phyloP scores from a whole-genome alignment of 345 rosid genomes.

The Abelmoschus esculentus region DNA sequence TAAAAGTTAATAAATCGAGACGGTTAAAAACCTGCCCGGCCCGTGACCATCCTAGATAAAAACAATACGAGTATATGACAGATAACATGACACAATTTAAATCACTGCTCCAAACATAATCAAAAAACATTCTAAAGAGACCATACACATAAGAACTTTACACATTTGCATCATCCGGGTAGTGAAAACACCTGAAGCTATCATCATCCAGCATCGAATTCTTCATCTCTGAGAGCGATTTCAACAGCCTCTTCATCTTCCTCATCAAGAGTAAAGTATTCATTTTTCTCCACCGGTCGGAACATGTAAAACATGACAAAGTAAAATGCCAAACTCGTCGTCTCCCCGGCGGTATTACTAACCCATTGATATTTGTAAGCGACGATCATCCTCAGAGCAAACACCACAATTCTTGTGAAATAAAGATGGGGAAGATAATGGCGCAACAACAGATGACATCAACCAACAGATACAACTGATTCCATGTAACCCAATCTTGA shows the following conservation, averaged over 20 bases:
- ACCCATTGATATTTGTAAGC: conserved; percentile 83
- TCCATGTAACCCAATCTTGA: conserved; percentile 91
- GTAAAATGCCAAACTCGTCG: conserved; percentile 71
- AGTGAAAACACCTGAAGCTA: background rate
- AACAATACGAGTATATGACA: too few species aligned
- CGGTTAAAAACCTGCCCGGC: too few species aligned
- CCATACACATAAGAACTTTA: background rate
- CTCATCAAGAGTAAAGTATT: conserved; percentile 74
- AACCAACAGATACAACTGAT: conserved; percentile 77
- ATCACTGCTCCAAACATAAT: too few species aligned
- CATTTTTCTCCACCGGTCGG: conserved; percentile 87
- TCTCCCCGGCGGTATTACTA: conserved; percentile 81
- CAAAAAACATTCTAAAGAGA: too few species aligned
- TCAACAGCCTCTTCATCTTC: conserved; percentile 95
- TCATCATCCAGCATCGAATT: conserved; percentile 36
- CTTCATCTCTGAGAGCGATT: conserved; percentile 64
- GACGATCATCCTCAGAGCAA: conserved; percentile 75
- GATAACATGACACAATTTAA: too few species aligned
- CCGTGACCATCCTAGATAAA: too few species aligned
- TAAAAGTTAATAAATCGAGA: too few species aligned
- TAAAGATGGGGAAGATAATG: conserved; percentile 88
- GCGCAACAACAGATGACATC: conserved; percentile 95
- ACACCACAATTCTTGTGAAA: conserved; percentile 86
- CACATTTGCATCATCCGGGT: background rate
- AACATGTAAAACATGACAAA: conserved; percentile 79